Evolutionary conservation across 2,329 filamentous ascomycete species (phyloP), one percentile per base, ranked within the genome.

Genomic region (Ophiostoma triangulosporum): DNA sequence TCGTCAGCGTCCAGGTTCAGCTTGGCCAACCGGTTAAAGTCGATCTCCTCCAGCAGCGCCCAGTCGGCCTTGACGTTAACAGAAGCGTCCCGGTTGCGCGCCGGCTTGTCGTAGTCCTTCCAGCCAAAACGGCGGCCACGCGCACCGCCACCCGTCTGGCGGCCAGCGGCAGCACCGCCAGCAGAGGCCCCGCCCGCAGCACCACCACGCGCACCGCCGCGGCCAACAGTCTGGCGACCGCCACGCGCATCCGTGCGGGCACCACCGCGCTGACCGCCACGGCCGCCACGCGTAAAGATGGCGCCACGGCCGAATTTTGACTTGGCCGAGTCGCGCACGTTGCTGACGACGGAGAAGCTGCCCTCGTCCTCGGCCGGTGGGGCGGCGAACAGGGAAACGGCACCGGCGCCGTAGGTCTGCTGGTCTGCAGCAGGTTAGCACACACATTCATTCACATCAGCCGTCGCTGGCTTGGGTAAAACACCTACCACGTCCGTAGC

Each of bases 51-150:
- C 64, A 96, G 76, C 73, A 98, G 80, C 65, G 82, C 79, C 93
- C 93, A 98, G 68, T 96, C 90, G 22, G 90, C 81, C 72, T 94
- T 94, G 70, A 97, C 89, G 73, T 91, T 91, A 66, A 98, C 88
- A 33, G 89, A 95, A 11, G 91, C 86, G 73, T 98, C 93, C 57
- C 93, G 87, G 72, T 95, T 96, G 64, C 93, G 84, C 69, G 91
- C 81, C 57, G 93, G 93, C 82, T 97, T 97, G 75, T 98, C 93
- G 68, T 89, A 95, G 68, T 98, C 93, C 73, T 93, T 95, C 91
- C 93, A 97, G 67, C 93, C 93, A 65, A 96, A 96, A 62, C 93
- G 83, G 61, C 93, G 84, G 51, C 88, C 86, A 57, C 87, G 83
- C 60, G 86, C 81, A 63, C 83, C 82, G 53, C 83, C 77, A 52